Conservation (phyloP, 352 stramenopile genomes). For the Elongisporangium senticosum region DNA sequence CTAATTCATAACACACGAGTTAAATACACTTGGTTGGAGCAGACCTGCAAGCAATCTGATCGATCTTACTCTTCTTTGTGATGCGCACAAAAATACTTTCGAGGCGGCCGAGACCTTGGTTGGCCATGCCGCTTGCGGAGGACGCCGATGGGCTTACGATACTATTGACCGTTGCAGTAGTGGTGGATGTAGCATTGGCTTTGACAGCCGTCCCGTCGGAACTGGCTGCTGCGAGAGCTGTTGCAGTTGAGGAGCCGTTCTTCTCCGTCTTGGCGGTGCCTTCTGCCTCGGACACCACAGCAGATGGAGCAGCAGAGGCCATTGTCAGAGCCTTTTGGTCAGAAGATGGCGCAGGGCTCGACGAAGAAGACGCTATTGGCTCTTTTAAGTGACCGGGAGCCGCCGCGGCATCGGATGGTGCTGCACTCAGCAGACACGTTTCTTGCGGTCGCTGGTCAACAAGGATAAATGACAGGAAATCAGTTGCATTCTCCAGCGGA, state of each 20-base stretch:
- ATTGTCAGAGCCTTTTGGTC: background rate
- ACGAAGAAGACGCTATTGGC: background rate
- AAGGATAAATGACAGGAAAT: background rate
- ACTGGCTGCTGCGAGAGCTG: background rate
- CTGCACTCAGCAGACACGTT: background rate
- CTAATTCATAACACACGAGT: constrained; percentile 17
- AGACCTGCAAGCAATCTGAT: no score
- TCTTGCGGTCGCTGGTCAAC: background rate
- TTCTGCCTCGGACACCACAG: background rate
- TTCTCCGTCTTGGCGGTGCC: background rate
- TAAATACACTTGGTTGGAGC: background rate
- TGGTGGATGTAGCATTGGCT: background rate
- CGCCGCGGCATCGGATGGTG: background rate
- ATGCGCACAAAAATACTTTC: constrained; percentile 84
- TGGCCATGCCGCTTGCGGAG: constrained; percentile 5
- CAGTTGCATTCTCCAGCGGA: background rate
- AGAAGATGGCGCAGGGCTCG: background rate
- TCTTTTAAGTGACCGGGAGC: background rate
- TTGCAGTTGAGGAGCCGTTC: background rate
- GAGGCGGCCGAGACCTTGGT: constrained; percentile 54
- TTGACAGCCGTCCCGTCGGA: background rate
- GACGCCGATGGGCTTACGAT: background rate
- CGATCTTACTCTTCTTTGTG: constrained; percentile 67
- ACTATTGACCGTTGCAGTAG: background rate
- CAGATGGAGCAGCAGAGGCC: background rate